phyloP scores from a whole-genome alignment of 352 stramenopile genomes.

The Phytophthora tubulina region DNA sequence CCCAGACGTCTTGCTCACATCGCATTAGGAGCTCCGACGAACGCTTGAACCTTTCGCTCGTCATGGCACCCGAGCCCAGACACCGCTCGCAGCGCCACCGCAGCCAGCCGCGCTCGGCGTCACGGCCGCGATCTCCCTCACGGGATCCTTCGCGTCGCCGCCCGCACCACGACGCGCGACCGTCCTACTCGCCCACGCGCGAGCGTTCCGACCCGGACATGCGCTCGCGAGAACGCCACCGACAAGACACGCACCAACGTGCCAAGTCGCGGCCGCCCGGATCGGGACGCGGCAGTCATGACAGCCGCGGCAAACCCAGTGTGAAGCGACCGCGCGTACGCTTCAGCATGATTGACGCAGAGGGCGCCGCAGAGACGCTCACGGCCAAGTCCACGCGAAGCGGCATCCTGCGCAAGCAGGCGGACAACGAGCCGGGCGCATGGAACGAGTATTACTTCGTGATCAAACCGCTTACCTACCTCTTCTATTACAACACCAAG shows the following conservation, averaged over 20 bases:
- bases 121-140: constrained; percentile 28
- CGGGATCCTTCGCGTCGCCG: constrained; percentile 29
- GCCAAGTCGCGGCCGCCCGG: constrained; percentile 37
- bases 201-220: constrained; percentile 30
- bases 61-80: constrained; percentile 41
- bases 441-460: constrained; percentile 90
- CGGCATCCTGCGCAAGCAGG: constrained; percentile 79
- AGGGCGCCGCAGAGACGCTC: constrained; percentile 53
- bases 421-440: constrained; percentile 77
- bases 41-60: constrained; percentile 3
- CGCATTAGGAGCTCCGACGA: constrained; percentile 19
- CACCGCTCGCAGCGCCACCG: constrained; percentile 37
- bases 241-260: constrained; percentile 20
- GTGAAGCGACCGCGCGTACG: constrained; percentile 64
- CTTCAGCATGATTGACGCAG: constrained; percentile 57
- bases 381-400: constrained; percentile 61
- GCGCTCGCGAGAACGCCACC: constrained; percentile 28
- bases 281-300: constrained; percentile 17
- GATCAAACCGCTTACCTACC: constrained; percentile 73
- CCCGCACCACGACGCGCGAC: constrained; percentile 14
- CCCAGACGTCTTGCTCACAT: constrained; percentile 22
- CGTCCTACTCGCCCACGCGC: constrained; percentile 32
- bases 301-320: constrained; percentile 21
- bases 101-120: constrained; percentile 29
- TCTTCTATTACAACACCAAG: constrained; percentile 87